Conservation (phyloP, 495 filamentous ascomycete genomes). For the Ramalina peruviana region DNA sequence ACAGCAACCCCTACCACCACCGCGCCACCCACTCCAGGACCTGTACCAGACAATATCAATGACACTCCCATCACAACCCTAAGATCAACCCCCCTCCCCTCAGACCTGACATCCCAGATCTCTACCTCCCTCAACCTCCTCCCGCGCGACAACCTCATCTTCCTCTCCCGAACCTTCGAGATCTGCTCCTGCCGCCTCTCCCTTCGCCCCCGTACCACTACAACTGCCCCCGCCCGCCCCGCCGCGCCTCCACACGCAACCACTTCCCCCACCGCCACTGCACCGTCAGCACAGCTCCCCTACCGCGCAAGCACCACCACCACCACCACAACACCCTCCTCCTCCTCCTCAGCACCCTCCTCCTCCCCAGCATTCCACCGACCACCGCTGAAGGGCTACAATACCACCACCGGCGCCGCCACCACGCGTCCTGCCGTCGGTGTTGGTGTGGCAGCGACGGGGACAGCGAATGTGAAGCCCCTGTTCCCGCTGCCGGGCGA, state of each 20-base stretch:
- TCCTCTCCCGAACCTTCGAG: conserved; percentile 6
- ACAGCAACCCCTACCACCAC: neutral
- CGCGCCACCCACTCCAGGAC: neutral
- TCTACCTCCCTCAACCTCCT: conserved; percentile 8
- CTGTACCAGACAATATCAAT: neutral
- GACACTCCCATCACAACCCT: neutral
- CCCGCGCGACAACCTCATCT: conserved; percentile 8
- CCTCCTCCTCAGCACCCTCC: neutral
- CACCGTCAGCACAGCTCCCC: neutral
- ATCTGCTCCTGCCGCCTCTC: conserved; percentile 9
- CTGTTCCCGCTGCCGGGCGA: conserved; percentile 14
- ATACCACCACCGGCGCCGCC: neutral
- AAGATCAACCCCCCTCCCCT: conserved; percentile 1
- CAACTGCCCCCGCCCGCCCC: neutral
- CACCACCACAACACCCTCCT: neutral
- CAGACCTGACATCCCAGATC: conserved; percentile 7
- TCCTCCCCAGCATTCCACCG: neutral
- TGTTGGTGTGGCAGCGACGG: neutral
- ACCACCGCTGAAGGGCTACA: neutral
- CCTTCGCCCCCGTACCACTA: too few species aligned
- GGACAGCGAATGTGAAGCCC: neutral
- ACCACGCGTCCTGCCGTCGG: neutral
- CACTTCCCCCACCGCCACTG: neutral
- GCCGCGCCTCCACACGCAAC: neutral
- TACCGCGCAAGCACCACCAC: neutral